Evolutionary conservation across 2,329 filamentous ascomycete genomes (phyloP).

Genomic region (Zymoseptoria brevis): DNA sequence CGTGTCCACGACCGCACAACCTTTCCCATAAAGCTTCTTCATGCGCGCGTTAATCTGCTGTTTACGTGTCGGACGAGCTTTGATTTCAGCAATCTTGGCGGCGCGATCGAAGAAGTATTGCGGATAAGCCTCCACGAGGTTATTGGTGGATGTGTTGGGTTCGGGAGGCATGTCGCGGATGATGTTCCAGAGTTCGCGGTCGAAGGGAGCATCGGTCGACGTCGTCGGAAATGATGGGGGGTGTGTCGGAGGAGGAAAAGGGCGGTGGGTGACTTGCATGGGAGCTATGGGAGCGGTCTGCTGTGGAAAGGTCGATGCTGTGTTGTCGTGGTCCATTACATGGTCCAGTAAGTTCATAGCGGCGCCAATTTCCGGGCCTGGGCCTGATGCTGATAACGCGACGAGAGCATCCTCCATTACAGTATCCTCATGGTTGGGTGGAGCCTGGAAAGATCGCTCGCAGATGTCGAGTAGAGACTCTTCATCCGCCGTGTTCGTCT

Average conservation of each 20-base stretch:
- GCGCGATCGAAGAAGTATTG: constrained; percentile 34
- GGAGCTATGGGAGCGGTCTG: background rate
- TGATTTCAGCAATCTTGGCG: constrained; percentile 50
- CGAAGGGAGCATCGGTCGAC: constrained; percentile 12
- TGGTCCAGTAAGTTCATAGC: background rate
- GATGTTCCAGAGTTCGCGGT: background rate
- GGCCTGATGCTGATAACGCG: background rate
- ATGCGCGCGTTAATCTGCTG: constrained; percentile 10
- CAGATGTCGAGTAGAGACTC: too few relatives aligned
- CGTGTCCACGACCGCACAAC: background rate
- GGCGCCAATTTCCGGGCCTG: background rate
- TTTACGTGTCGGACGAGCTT: constrained; percentile 31
- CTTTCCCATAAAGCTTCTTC: background rate
- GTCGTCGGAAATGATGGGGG: background rate
- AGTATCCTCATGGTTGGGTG: background rate
- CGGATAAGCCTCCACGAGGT: background rate
- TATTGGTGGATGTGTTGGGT: background rate
- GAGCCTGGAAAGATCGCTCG: background rate
- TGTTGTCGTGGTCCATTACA: background rate
- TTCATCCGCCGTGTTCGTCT: background rate
- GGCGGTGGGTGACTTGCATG: background rate
- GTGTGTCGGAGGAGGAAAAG: background rate
- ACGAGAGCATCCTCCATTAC: background rate
- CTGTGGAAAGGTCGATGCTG: background rate
- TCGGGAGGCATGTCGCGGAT: background rate